Conservation (phyloP, 2,329 filamentous ascomycete species). For the Plectosphaerella sp. region DNA sequence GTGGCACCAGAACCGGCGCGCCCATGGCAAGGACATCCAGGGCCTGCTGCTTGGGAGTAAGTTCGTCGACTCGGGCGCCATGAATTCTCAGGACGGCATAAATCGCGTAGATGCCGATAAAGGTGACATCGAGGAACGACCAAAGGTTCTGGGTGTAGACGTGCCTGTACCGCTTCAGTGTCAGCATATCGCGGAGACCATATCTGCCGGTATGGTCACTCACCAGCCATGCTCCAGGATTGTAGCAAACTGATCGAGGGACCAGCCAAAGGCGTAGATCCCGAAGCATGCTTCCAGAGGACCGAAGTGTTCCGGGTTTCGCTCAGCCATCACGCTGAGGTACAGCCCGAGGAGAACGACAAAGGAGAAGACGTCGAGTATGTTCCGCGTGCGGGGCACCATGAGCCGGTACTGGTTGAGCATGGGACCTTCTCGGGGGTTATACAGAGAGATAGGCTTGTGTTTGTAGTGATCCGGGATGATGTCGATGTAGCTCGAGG, state of each 20-base stretch:
- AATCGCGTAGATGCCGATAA: constrained; percentile 64
- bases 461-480: constrained; percentile 83
- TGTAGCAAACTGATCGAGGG: constrained; percentile 71
- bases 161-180: constrained; percentile 41
- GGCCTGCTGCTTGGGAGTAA: constrained; percentile 57
- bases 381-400: constrained; percentile 72
- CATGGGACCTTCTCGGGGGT: constrained; percentile 68
- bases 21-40: constrained; percentile 76
- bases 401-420: constrained; percentile 83
- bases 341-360: constrained; percentile 65
- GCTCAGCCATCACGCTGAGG: constrained; percentile 65
- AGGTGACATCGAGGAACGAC: constrained; percentile 81
- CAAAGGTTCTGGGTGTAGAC: constrained; percentile 86
- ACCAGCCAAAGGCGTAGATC: constrained; percentile 74
- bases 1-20: constrained; percentile 71
- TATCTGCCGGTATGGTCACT: constrained; percentile 11
- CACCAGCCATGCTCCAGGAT: constrained; percentile 69
- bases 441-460: constrained; percentile 76
- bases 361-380: constrained; percentile 73
- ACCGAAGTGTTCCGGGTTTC: constrained; percentile 54
- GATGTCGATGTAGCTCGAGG: constrained; percentile 76
- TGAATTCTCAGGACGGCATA: constrained; percentile 67
- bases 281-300: constrained; percentile 62
- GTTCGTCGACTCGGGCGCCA: constrained; percentile 47
- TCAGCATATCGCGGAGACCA: not conserved